phyloP scores from a whole-genome alignment of 2,329 filamentous ascomycete species.

The Whalleya microplaca region DNA sequence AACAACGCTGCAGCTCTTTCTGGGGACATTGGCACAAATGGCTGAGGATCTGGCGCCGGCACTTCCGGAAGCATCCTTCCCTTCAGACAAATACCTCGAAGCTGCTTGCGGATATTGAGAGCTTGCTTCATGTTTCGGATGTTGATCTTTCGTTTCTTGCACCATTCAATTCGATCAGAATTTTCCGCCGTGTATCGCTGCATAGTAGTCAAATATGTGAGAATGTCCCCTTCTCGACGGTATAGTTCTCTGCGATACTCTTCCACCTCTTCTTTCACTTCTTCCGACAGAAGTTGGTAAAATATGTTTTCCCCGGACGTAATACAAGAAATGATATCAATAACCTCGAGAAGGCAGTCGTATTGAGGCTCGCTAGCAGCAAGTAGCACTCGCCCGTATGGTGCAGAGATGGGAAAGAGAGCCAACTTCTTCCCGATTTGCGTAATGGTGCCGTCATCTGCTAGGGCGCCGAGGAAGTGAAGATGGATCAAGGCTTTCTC shows the following conservation, averaged over 20 bases:
- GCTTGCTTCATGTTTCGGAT: constrained; percentile 65
- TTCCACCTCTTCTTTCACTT: constrained; percentile 57
- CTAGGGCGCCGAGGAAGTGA: constrained; percentile 75
- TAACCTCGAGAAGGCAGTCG: constrained; percentile 77
- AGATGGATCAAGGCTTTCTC: constrained; percentile 83
- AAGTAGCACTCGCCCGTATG: constrained; percentile 80
- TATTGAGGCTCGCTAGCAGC: constrained; percentile 72
- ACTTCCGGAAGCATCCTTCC: constrained; percentile 53
- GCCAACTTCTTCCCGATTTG: constrained; percentile 76
- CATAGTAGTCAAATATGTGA: constrained; percentile 67
- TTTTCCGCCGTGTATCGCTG: constrained; percentile 63
- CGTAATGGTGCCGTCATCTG: constrained; percentile 74
- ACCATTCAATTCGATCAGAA: constrained; percentile 60
- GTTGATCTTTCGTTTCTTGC: constrained; percentile 60
- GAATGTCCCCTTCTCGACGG: constrained; percentile 66
- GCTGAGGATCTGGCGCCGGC: constrained; percentile 56
- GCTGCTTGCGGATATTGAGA: constrained; percentile 63
- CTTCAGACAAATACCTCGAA: constrained; percentile 58
- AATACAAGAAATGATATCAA: constrained; percentile 77
- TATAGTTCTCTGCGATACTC: constrained; percentile 59
- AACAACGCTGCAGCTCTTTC: constrained; percentile 59
- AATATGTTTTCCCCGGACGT: constrained; percentile 68
- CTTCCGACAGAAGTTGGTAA: constrained; percentile 60
- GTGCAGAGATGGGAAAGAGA: constrained; percentile 78
- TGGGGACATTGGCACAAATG: constrained; percentile 57